These are phyloP conservation scores for Paramecium bursaria DNA, from an alignment of 73 alveolate species.

Conservation along the genomic window DNA sequence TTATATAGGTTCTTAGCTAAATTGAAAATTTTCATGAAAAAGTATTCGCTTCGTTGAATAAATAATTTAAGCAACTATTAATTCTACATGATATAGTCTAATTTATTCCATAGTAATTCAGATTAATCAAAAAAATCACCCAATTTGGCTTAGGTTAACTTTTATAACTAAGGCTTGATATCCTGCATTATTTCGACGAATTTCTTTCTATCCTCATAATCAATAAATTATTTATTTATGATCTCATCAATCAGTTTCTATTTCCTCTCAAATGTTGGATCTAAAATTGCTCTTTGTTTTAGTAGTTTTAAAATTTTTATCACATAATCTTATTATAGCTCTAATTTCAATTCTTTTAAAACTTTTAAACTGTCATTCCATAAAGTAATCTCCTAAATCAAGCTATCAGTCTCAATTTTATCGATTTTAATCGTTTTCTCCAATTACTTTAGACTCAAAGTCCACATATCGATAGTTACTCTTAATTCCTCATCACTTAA, in stretches of 20 bases:
- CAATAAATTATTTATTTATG: neutral
- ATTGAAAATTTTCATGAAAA: conserved; percentile 14
- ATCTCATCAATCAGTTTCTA: neutral
- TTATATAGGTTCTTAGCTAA: neutral
- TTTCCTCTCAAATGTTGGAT: conserved; percentile 17
- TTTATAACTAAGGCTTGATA: neutral
- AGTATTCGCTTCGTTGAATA: neutral
- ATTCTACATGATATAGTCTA: neutral
- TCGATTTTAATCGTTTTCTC: conserved; percentile 4
- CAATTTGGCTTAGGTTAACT: neutral
- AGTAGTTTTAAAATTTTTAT: neutral
- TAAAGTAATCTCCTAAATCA: conserved; percentile 16
- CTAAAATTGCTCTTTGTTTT: conserved; percentile 18
- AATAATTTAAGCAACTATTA: neutral
- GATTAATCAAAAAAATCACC: conserved; percentile 12
- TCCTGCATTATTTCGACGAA: neutral
- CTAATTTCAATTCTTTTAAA: conserved; percentile 6
- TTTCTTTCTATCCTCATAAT: conserved; percentile 4
- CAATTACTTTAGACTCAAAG: neutral
- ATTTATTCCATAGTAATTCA: neutral
- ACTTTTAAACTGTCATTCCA: conserved; percentile 16
- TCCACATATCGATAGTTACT: conserved; percentile 12
- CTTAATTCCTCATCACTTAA: conserved; percentile 32
- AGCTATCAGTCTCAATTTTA: conserved; percentile 24
- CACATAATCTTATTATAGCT: conserved; percentile 2